Evolutionary conservation across 2,329 filamentous ascomycete species (phyloP).

Genomic region (Knoxdaviesia capensis): DNA sequence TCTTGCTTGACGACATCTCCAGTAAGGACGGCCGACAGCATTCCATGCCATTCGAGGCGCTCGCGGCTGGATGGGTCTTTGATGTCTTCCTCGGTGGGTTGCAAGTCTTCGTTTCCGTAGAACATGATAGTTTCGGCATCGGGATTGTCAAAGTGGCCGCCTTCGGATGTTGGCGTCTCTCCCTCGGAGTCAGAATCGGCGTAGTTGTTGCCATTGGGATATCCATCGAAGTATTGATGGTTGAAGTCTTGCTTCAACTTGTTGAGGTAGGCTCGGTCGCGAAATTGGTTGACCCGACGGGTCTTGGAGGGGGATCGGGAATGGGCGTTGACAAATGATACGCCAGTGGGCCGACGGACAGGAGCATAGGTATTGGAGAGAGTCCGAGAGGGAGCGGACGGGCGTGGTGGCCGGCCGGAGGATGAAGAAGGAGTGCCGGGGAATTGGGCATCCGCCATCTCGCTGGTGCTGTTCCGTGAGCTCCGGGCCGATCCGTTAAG

Average conservation of each 20-base stretch:
- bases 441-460: neutral
- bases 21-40: slow-evolving; percentile 87
- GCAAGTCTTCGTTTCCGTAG: slow-evolving; percentile 73
- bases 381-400: slow-evolving; percentile 48
- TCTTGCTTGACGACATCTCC: slow-evolving; percentile 96
- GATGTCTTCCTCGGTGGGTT: slow-evolving; percentile 76
- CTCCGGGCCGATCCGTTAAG: neutral
- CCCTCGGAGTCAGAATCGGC: slow-evolving; percentile 73
- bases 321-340: neutral
- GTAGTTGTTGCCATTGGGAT: slow-evolving; percentile 45
- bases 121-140: slow-evolving; percentile 88
- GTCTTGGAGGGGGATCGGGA: slow-evolving; percentile 32
- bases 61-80: slow-evolving; percentile 77
- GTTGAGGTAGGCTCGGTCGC: slow-evolving; percentile 90
- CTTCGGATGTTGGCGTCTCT: slow-evolving; percentile 71
- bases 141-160: slow-evolving; percentile 55
- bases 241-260: slow-evolving; percentile 57
- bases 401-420: slow-evolving; percentile 18
- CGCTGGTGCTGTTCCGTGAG: neutral
- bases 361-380: slow-evolving; percentile 66
- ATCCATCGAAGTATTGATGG: slow-evolving; percentile 51
- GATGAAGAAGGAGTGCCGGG: too few relatives aligned
- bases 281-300: slow-evolving; percentile 28
- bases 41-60: slow-evolving; percentile 90
- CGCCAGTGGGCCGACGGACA: slow-evolving; percentile 1